These are phyloP conservation scores for Wilhelminamyces savonicus DNA, from an alignment of 805 yeast genomes.

Conservation along the genomic window DNA sequence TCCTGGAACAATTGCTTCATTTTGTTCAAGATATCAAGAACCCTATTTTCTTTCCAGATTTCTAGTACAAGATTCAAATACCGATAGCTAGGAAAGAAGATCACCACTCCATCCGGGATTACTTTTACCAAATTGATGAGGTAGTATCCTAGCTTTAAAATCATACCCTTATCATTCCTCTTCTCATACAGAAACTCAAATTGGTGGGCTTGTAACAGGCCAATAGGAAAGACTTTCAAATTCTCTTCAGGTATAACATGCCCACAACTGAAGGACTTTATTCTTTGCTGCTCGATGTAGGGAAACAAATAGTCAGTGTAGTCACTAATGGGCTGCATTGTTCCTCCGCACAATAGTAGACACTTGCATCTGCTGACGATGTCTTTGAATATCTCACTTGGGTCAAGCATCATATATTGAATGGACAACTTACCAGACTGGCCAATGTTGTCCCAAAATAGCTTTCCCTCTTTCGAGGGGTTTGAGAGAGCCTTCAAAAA, in stretches of 20 bases:
- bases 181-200: constrained; percentile 68
- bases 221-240: constrained; percentile 53
- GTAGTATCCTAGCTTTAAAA: constrained; percentile 44
- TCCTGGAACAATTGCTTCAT: constrained; percentile 54
- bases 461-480: constrained; percentile 74
- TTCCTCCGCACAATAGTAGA: constrained; percentile 86
- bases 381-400: constrained; percentile 62
- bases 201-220: constrained; percentile 8
- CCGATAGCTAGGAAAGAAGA: constrained; percentile 80
- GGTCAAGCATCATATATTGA: constrained; percentile 73
- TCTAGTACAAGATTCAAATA: constrained; percentile 49
- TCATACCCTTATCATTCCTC: constrained; percentile 42
- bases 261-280: constrained; percentile 63
- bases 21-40: constrained; percentile 23
- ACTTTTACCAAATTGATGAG: constrained; percentile 34
- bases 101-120: constrained; percentile 73
- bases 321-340: constrained; percentile 87
- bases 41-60: constrained; percentile 43
- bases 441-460: constrained; percentile 54
- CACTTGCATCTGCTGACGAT: constrained; percentile 61
- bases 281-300: constrained; percentile 26
- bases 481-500: constrained; percentile 63
- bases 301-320: constrained; percentile 65
- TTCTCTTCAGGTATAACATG: constrained; percentile 76
- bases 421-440: constrained; percentile 27